Conservation (phyloP, 2,329 filamentous ascomycete species). For the Dactylellina cionopaga region DNA sequence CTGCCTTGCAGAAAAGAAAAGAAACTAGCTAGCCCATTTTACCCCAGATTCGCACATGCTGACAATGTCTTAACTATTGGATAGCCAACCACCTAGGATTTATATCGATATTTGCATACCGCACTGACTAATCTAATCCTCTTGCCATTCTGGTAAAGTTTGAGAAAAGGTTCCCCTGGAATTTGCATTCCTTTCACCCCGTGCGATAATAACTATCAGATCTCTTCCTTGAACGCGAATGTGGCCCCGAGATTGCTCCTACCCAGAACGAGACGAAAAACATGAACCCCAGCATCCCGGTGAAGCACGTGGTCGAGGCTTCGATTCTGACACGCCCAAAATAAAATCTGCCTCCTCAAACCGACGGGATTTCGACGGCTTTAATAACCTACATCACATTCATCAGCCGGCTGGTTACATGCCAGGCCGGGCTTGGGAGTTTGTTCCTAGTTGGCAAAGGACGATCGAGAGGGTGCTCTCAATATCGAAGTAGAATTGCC, state of each 20-base stretch:
- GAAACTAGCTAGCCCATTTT: constrained; percentile 5
- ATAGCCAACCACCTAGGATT: constrained; percentile 18
- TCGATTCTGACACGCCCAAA: constrained; percentile 34
- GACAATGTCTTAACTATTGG: constrained; percentile 2
- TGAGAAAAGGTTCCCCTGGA: not conserved
- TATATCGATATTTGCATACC: not conserved
- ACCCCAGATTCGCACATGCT: constrained; percentile 37
- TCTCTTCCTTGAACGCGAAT: constrained; percentile 1
- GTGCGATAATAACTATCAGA: constrained; percentile 6
- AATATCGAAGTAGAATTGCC: constrained; percentile 1
- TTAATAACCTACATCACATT: no score
- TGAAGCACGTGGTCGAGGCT: constrained; percentile 45
- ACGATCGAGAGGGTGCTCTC: not conserved
- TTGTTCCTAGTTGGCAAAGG: not conserved
- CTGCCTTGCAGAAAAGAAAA: constrained; percentile 3
- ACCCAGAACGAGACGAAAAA: constrained; percentile 1
- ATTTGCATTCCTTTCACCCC: not conserved
- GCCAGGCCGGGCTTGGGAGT: constrained; percentile 14
- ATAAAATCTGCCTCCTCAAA: constrained; percentile 10
- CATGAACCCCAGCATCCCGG: constrained; percentile 16
- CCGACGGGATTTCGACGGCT: constrained; percentile 1
- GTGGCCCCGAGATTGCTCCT: no score
- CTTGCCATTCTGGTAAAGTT: constrained; percentile 23
- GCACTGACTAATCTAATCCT: not conserved
- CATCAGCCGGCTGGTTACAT: constrained; percentile 13